Base-by-base conservation (phyloP, 139 green algal genomes). In the Coelastrella sp. region DNA sequence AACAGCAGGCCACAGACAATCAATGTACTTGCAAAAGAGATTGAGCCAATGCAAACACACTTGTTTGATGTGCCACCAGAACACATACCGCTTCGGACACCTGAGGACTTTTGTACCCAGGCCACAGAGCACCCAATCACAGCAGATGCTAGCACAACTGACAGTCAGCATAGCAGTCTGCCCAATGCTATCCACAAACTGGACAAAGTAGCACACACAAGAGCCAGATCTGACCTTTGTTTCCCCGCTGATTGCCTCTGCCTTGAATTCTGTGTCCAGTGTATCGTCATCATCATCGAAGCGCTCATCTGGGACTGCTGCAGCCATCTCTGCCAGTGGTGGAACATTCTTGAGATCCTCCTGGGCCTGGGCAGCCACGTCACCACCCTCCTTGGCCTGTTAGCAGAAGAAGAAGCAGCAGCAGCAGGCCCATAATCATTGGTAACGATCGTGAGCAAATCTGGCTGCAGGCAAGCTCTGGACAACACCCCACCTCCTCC, bases 341-440 rank as follows among this genome's bases (percentile, higher is more conserved):
- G 94, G 92, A 22, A 96, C 22, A 76, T 94, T 89, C 94, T 96
- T 96, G 56, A 96, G 83, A 65, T 92, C 91, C 57, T 81, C 83
- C 32, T 73, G 66, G 5, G 76, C 79, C 7, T n/a, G 14, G 74
- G 83, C 61, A 85, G n/a, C 78, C 82, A 54, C 16, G 20, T 60
- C 71, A 64, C 88, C 89, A 19, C 73, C n/a, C 5, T 84, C 73
- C 88, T 91, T 85, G 80, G 71, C 82, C 82, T 74, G 56, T 59
- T 64, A 0, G 10, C 7, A 32, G 17, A 2, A 76, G 68, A 20
- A 76, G 16, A 3, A 76, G 6, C 32, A 47, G 32, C 32, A 47
- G 32, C 32, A 47, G 32, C 32, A 47, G 32, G 32, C 32, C 32
- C 32, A 47, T 47, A 47, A 47, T 47, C 32, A 47, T 47, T 47